Percentiles rank a stretch among this genome's conserved stretches.
Conservation (phyloP, 179 eudicot genomes). For the Camellia oleifera region DNA sequence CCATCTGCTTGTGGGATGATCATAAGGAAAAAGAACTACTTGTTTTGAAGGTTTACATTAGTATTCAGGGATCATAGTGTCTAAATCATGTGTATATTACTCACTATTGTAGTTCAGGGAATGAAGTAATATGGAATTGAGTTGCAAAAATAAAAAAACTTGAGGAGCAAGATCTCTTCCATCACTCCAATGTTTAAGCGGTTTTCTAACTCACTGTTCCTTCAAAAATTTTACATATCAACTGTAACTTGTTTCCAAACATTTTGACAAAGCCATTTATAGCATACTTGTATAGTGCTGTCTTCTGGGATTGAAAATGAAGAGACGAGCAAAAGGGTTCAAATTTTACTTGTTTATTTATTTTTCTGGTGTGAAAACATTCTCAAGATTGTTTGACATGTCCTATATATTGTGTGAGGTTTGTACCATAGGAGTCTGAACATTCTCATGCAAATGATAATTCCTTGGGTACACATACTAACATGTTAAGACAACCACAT, state of each 20-base stretch:
- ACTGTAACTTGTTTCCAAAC: background rate
- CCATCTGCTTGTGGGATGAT: no score
- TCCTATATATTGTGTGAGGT: background rate
- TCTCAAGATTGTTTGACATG: background rate
- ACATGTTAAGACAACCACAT: no score
- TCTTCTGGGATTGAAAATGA: background rate
- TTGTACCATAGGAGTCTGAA: background rate
- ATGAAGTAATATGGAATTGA: background rate
- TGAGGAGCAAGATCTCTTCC: conserved; percentile 1
- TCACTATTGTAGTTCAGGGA: background rate
- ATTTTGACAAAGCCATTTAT: background rate
- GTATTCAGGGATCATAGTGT: background rate
- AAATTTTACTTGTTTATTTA: background rate
- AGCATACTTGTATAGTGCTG: background rate
- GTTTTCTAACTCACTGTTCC: background rate
- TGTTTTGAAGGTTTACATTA: background rate
- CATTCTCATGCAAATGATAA: background rate
- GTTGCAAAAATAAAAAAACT: background rate
- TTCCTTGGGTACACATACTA: no score
- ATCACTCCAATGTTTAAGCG: background rate
- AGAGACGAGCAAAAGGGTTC: background rate
- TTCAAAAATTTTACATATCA: background rate
- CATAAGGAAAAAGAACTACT: no score
- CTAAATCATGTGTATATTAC: background rate
- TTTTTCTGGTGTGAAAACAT: conserved; percentile 1